A percentile compares a stretch with the other conserved stretches of the same genome.
phyloP scores from a whole-genome alignment of 2,329 filamentous ascomycete genomes.

The Emydomyces testavorans region DNA sequence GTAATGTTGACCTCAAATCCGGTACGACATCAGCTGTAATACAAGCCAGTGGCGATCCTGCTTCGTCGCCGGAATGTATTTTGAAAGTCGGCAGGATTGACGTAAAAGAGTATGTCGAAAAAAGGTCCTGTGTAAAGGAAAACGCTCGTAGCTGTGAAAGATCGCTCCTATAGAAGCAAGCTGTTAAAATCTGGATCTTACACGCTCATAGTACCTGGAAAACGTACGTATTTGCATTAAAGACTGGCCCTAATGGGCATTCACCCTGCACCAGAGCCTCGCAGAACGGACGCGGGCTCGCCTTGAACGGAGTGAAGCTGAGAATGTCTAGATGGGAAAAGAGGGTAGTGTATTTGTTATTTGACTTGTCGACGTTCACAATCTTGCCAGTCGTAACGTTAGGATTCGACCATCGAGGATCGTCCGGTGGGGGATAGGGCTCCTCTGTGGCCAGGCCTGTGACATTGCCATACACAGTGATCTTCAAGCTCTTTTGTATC shows the following conservation, averaged over 20 bases:
- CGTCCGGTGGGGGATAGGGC: constrained; percentile 49
- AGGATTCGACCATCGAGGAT: constrained; percentile 51
- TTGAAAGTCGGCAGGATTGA: constrained; percentile 64
- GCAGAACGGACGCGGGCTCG: constrained; percentile 54
- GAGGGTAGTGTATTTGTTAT: constrained; percentile 59
- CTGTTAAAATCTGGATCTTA: neutral
- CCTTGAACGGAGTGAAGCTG: constrained; percentile 58
- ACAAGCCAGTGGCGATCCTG: constrained; percentile 59
- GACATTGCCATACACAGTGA: constrained; percentile 86
- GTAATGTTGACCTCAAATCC: constrained; percentile 57
- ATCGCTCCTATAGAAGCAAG: constrained; percentile 30
- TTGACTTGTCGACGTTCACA: constrained; percentile 46
- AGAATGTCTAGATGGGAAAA: constrained; percentile 61
- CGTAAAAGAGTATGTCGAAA: constrained; percentile 73
- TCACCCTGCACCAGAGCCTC: constrained; percentile 44
- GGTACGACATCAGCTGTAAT: constrained; percentile 75
- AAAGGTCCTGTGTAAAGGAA: constrained; percentile 60
- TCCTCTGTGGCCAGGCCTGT: constrained; percentile 54
- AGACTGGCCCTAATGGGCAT: constrained; percentile 68
- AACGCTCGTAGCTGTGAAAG: constrained; percentile 55
- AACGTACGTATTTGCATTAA: constrained; percentile 45
- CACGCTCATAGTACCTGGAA: neutral
- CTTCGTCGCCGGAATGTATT: constrained; percentile 61
- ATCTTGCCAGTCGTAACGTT: constrained; percentile 66
- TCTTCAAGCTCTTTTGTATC: constrained; percentile 40